phyloP scores from a whole-genome alignment of 352 stramenopile genomes.

The Vaucheria bursata region DNA sequence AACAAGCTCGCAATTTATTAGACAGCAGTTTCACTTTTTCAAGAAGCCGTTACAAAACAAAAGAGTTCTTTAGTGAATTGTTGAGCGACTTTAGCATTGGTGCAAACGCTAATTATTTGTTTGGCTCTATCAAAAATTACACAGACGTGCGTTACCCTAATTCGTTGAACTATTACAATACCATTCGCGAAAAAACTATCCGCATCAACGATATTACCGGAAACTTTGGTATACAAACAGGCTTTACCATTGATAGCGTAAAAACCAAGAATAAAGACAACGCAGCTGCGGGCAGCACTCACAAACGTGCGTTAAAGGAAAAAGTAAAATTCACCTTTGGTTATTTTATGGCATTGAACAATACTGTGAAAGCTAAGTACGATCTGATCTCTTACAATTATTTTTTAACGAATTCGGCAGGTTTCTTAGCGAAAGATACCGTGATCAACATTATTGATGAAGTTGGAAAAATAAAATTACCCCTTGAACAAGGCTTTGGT shows the following conservation, averaged over 20 bases:
- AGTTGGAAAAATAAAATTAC: background rate
- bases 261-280: background rate
- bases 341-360: no score
- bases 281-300: background rate
- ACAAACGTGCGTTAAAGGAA: background rate
- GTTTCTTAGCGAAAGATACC: background rate
- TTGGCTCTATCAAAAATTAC: background rate
- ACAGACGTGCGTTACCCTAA: background rate
- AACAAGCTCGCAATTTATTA: no score
- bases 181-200: background rate
- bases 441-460: background rate
- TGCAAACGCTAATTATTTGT: conserved; percentile 1
- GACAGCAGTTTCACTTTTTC: no score
- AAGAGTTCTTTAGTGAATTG: no score
- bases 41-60: no score
- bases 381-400: no score
- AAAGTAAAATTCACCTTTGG: background rate
- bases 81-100: background rate
- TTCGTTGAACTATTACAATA: background rate
- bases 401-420: background rate
- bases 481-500: background rate
- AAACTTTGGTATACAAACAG: background rate
- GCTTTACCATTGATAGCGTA: background rate
- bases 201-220: background rate
- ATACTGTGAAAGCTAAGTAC: no score